These are phyloP conservation scores for Gnomoniopsis smithogilvyi DNA, from an alignment of 2,329 filamentous ascomycete species.

Conservation along the genomic window DNA sequence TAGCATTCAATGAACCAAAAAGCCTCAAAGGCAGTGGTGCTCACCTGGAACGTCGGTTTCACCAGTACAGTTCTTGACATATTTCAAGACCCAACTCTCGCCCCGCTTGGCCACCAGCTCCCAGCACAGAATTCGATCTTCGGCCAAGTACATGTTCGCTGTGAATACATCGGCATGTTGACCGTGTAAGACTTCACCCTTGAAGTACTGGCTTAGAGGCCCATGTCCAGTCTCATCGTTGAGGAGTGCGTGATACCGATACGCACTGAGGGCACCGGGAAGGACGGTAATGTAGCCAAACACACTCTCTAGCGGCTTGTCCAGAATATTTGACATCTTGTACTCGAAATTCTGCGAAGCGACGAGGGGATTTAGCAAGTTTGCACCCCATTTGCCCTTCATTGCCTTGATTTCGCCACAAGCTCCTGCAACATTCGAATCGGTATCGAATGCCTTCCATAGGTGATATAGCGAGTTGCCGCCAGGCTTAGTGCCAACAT, in stretches of 20 bases:
- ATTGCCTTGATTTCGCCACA: constrained; percentile 98
- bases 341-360: constrained; percentile 99
- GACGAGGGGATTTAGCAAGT: constrained; percentile 88
- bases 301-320: constrained; percentile 94
- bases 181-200: constrained; percentile 94
- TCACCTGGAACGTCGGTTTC: constrained; percentile 94
- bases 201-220: constrained; percentile 97
- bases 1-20: not conserved
- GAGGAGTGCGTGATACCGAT: constrained; percentile 91
- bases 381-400: constrained; percentile 79
- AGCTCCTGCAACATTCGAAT: constrained; percentile 94
- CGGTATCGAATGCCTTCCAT: constrained; percentile 98
- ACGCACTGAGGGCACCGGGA: constrained; percentile 90
- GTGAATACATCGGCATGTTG: constrained; percentile 97
- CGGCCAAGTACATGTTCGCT: constrained; percentile 91
- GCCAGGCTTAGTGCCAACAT: constrained; percentile 91
- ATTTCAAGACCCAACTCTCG: constrained; percentile 96
- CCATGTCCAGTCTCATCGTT: constrained; percentile 96
- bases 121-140: constrained; percentile 89
- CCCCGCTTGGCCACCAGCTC: constrained; percentile 93
- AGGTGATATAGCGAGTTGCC: constrained; percentile 91
- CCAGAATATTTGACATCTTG: constrained; percentile 99
- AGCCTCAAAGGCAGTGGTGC: constrained; percentile 1
- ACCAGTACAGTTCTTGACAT: constrained; percentile 92
- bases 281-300: constrained; percentile 98